A percentile compares a stretch with the other conserved stretches of the same genome.
Conservation (phyloP, 2,329 filamentous ascomycete genomes). For the Calonectria pauciramosa region DNA sequence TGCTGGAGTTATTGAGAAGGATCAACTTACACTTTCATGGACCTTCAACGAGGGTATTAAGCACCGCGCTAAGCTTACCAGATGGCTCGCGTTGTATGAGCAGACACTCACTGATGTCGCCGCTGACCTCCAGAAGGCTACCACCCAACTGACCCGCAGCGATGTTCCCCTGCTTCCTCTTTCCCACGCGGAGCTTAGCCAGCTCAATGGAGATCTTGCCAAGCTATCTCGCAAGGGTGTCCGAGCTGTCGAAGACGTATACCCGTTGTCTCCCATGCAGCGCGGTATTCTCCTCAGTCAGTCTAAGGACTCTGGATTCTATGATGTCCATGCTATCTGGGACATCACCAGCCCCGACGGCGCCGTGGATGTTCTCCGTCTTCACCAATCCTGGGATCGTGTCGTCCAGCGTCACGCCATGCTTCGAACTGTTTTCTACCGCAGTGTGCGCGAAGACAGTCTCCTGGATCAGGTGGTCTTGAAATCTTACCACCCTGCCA, state of each 20-base stretch:
- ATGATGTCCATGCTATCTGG: conserved; percentile 51
- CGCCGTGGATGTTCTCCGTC: conserved; percentile 34
- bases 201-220: conserved; percentile 34
- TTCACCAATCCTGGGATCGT: conserved; percentile 53
- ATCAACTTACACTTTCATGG: not conserved
- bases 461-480: conserved; percentile 63
- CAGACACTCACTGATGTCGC: not conserved
- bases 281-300: conserved; percentile 55
- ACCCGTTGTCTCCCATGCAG: conserved; percentile 56
- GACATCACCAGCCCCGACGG: conserved; percentile 38
- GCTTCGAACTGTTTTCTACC: conserved; percentile 62
- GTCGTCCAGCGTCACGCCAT: conserved; percentile 58
- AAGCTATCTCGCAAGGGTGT: conserved; percentile 23
- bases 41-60: conserved; percentile 1
- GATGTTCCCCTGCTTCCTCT: conserved; percentile 53
- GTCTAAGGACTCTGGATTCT: conserved; percentile 53
- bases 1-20: conserved; percentile 15
- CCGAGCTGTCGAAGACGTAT: conserved; percentile 45
- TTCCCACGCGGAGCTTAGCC: conserved; percentile 33
- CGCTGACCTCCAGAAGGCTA: not conserved
- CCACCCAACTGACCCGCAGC: not conserved
- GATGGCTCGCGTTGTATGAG: not conserved
- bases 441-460: conserved; percentile 58
- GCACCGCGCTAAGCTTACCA: not conserved
- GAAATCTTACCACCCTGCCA: conserved; percentile 28